A percentile compares a stretch with the other conserved stretches of the same genome.
Conservation (phyloP, 345 rosid species). For the Aquilaria yunnanensis region DNA sequence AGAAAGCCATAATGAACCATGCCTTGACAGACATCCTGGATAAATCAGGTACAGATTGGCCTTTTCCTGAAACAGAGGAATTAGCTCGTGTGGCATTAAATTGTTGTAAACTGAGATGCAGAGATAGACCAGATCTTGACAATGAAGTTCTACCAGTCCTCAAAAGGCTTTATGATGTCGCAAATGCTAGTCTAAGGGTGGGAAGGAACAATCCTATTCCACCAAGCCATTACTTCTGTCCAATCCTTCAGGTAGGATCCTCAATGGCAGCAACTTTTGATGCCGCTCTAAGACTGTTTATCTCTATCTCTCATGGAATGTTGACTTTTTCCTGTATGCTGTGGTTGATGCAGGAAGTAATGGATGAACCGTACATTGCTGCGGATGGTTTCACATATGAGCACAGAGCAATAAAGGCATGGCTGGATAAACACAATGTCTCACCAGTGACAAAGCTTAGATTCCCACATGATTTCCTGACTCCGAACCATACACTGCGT, state of each 20-base stretch:
- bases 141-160: conserved; percentile 70
- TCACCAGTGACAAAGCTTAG: conserved; percentile 70
- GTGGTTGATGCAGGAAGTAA: conserved; percentile 51
- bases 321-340: not conserved
- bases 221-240: conserved; percentile 72
- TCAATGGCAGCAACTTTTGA: not conserved
- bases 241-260: conserved; percentile 65
- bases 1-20: conserved; percentile 54
- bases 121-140: conserved; percentile 89
- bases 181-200: conserved; percentile 41
- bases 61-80: conserved; percentile 55
- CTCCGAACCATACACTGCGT: conserved; percentile 58
- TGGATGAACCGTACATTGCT: conserved; percentile 86
- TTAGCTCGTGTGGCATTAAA: conserved; percentile 58
- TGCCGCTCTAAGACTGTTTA: no score
- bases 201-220: conserved; percentile 35
- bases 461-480: conserved; percentile 39
- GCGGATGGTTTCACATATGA: conserved; percentile 90
- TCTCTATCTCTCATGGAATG: not conserved
- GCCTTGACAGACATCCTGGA: conserved; percentile 59
- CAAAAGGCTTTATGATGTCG: conserved; percentile 50
- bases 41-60: conserved; percentile 61
- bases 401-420: conserved; percentile 59
- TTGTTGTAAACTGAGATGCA: conserved; percentile 73
- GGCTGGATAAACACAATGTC: conserved; percentile 58